Evolutionary conservation across 768 basidiomycete species (phyloP).

Genomic region (Pleurotus sapidus): DNA sequence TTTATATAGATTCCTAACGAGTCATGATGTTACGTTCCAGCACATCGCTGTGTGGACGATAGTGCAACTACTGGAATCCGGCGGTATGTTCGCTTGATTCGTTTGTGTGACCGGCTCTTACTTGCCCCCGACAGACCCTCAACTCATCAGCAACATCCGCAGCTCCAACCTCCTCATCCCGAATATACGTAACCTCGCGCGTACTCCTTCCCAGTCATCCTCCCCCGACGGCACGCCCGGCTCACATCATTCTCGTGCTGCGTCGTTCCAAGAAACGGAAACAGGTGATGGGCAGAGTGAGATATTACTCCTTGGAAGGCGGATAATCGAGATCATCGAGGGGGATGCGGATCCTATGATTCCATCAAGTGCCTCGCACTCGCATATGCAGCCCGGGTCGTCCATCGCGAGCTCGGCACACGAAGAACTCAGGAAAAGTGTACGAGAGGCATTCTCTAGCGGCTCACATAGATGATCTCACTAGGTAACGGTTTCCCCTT

Average conservation of each 20-base stretch:
- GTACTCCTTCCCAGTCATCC: constrained; percentile 65
- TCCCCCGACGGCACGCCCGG: constrained; percentile 68
- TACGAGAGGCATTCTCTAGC: constrained; percentile 76
- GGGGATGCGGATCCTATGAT: constrained; percentile 60
- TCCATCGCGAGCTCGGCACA: constrained; percentile 62
- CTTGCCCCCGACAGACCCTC: constrained; percentile 56
- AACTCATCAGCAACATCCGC: constrained; percentile 88
- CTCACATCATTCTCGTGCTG: constrained; percentile 63
- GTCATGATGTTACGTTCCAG: constrained; percentile 95
- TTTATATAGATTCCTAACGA: constrained; percentile 89
- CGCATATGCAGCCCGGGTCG: constrained; percentile 68
- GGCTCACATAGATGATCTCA: constrained; percentile 49
- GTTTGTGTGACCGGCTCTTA: constrained; percentile 2
- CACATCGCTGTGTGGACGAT: constrained; percentile 99
- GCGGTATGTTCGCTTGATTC: constrained; percentile 44
- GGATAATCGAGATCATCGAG: constrained; percentile 87
- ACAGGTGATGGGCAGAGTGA: constrained; percentile 88
- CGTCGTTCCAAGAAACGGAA: constrained; percentile 81
- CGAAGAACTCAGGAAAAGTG: constrained; percentile 78
- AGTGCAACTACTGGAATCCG: constrained; percentile 95
- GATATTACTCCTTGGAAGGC: constrained; percentile 79
- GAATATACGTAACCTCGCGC: constrained; percentile 83
- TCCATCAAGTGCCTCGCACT: constrained; percentile 59
- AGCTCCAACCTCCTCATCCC: constrained; percentile 77
- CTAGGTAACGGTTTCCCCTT: constrained; percentile 4